A percentile compares a stretch with the other conserved stretches of the same genome.
These are phyloP conservation scores for Marsdenia floribunda DNA, from an alignment of 257 asterid species.

Conservation along the genomic window DNA sequence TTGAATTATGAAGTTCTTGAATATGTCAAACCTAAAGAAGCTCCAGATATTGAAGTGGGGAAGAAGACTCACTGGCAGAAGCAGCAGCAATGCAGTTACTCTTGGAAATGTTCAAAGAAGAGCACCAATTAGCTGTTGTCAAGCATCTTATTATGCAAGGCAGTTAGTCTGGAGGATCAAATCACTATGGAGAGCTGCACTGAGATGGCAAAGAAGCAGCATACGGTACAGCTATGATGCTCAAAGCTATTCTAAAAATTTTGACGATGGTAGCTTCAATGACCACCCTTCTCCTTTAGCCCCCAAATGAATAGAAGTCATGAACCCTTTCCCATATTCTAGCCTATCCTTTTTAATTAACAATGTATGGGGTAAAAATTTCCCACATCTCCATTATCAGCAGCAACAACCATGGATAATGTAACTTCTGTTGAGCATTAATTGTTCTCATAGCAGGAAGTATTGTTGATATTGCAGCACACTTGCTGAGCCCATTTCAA, in stretches of 20 bases:
- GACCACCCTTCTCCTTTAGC: constrained; percentile 42
- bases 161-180: constrained; percentile 29
- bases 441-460: constrained; percentile 7
- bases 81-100: constrained; percentile 11
- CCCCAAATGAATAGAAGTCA: constrained; percentile 22
- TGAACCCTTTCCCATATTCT: background rate
- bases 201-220: constrained; percentile 24
- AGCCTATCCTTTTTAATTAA: background rate
- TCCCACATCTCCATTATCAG: background rate
- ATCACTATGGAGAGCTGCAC: constrained; percentile 30
- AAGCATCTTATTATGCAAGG: constrained; percentile 23
- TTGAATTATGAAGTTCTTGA: constrained; percentile 14
- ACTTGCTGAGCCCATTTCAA: background rate
- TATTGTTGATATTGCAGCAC: background rate
- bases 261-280: constrained; percentile 41
- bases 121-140: constrained; percentile 6
- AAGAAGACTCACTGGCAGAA: constrained; percentile 15
- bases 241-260: constrained; percentile 48
- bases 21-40: constrained; percentile 23
- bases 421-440: constrained; percentile 2
- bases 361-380: background rate
- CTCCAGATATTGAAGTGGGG: constrained; percentile 20
- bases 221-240: constrained; percentile 43
- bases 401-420: background rate
- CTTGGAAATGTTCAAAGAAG: constrained; percentile 21